phyloP scores from a whole-genome alignment of 495 filamentous ascomycete species.

The Penicillium argentinense region DNA sequence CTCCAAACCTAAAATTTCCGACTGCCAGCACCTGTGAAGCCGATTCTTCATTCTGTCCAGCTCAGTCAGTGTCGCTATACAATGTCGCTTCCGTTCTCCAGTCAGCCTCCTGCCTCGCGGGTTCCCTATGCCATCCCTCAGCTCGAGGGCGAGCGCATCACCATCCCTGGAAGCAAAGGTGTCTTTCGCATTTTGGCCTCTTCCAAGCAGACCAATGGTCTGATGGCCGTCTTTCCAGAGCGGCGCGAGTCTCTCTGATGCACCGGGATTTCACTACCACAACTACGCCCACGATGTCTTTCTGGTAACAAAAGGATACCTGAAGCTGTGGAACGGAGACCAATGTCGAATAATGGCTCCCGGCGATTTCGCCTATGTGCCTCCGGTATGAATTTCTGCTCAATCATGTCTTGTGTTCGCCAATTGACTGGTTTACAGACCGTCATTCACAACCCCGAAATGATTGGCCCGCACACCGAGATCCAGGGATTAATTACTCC shows the following conservation, averaged over 20 bases:
- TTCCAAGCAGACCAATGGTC: constrained; percentile 43
- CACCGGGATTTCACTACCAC: constrained; percentile 50
- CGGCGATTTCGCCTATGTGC: constrained; percentile 51
- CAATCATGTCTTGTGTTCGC: background rate
- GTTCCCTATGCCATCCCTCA: constrained; percentile 43
- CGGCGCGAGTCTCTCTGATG: constrained; percentile 40
- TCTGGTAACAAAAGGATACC: constrained; percentile 44
- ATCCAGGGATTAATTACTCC: constrained; percentile 46
- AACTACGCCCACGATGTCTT: constrained; percentile 50
- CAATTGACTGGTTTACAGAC: constrained; percentile 29
- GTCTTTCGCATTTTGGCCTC: constrained; percentile 46
- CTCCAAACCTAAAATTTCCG: too few species aligned
- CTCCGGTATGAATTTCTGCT: constrained; percentile 33
- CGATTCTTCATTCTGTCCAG: too few species aligned
- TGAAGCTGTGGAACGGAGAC: constrained; percentile 49
- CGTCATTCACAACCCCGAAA: constrained; percentile 43
- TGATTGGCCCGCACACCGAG: constrained; percentile 44
- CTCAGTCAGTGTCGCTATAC: too few species aligned
- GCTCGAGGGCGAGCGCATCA: constrained; percentile 44
- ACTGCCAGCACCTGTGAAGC: too few species aligned
- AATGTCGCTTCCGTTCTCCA: constrained; percentile 30
- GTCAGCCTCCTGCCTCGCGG: constrained; percentile 25
- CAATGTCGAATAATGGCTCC: constrained; percentile 44
- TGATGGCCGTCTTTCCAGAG: constrained; percentile 49
- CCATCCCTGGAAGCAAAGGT: constrained; percentile 44